phyloP scores from a whole-genome alignment of 1,139 yeast genomes.

The Taphrina pruni region DNA sequence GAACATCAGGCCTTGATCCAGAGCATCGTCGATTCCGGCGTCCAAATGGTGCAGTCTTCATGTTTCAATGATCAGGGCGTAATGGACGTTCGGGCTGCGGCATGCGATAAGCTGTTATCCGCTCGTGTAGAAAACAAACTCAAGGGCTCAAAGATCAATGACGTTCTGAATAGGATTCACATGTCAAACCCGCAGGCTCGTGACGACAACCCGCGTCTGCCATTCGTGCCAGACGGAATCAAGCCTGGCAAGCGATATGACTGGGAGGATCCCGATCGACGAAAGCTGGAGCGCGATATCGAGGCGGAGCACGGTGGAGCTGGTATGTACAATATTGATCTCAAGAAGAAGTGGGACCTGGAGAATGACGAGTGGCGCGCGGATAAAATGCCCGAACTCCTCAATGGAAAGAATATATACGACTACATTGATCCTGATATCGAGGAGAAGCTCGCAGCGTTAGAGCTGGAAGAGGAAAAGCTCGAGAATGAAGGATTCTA shows the following conservation, averaged over 20 bases:
- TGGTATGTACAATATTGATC: slow-evolving; percentile 92
- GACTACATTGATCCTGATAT: slow-evolving; percentile 97
- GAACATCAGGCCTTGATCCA: slow-evolving; percentile 76
- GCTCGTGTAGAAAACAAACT: slow-evolving; percentile 96
- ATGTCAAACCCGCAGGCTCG: slow-evolving; percentile 88
- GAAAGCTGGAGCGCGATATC: slow-evolving; percentile 80
- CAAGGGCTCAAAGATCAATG: slow-evolving; percentile 89
- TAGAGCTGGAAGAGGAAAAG: slow-evolving; percentile 96
- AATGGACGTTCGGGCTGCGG: slow-evolving; percentile 94
- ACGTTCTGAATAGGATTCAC: slow-evolving; percentile 91
- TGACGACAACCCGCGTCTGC: slow-evolving; percentile 77
- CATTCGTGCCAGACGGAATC: slow-evolving; percentile 78
- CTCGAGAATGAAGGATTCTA: slow-evolving; percentile 94
- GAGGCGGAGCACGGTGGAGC: slow-evolving; percentile 98
- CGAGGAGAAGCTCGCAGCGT: slow-evolving; percentile 86
- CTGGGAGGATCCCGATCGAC: slow-evolving; percentile 78
- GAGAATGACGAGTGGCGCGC: slow-evolving; percentile 98
- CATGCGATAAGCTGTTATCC: slow-evolving; percentile 93
- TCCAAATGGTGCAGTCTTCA: slow-evolving; percentile 89
- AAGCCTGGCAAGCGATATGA: slow-evolving; percentile 69
- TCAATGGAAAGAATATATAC: slow-evolving; percentile 95
- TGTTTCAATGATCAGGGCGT: slow-evolving; percentile 94
- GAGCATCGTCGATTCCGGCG: slow-evolving; percentile 59
- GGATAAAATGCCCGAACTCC: slow-evolving; percentile 93
- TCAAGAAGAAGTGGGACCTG: slow-evolving; percentile 76